Percentiles rank a stretch among this genome's conserved stretches.
These are phyloP conservation scores for Penicillium oxalicum DNA, from an alignment of 2,329 filamentous ascomycete species.

Conservation along the genomic window DNA sequence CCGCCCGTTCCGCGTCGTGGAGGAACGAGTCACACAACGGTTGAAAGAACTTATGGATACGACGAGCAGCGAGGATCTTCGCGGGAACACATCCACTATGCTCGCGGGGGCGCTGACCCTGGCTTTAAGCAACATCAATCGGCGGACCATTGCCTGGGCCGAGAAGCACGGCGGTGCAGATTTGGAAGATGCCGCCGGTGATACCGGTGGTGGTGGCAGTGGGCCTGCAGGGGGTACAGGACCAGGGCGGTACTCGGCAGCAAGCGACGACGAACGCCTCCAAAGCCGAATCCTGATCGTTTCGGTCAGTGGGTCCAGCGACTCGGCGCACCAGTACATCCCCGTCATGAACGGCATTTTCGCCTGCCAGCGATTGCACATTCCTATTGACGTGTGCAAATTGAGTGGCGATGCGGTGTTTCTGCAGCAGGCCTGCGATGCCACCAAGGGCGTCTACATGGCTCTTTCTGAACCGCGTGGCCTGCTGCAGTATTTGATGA, in stretches of 20 bases:
- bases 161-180: conserved; percentile 48
- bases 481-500: conserved; percentile 88
- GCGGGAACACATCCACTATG: conserved; percentile 66
- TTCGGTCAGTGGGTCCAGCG: conserved; percentile 83
- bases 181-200: conserved; percentile 33
- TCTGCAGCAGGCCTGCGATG: conserved; percentile 80
- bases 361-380: conserved; percentile 77
- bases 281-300: conserved; percentile 82
- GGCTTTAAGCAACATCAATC: conserved; percentile 85
- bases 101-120: conserved; percentile 87
- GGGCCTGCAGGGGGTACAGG: conserved; percentile 27
- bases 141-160: conserved; percentile 61
- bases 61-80: conserved; percentile 59
- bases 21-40: conserved; percentile 69
- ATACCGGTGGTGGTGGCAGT: conserved; percentile 15
- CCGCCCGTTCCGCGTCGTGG: conserved; percentile 81
- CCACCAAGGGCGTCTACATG: conserved; percentile 66
- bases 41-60: conserved; percentile 65
- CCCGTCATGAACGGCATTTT: conserved; percentile 98
- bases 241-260: conserved; percentile 17
- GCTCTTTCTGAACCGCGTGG: conserved; percentile 59
- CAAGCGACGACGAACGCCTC: conserved; percentile 42
- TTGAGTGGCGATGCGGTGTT: conserved; percentile 83
- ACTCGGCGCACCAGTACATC: conserved; percentile 86
- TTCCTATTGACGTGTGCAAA: conserved; percentile 88